Conservation (phyloP, 257 asterid genomes). For the Lycium barbarum region DNA sequence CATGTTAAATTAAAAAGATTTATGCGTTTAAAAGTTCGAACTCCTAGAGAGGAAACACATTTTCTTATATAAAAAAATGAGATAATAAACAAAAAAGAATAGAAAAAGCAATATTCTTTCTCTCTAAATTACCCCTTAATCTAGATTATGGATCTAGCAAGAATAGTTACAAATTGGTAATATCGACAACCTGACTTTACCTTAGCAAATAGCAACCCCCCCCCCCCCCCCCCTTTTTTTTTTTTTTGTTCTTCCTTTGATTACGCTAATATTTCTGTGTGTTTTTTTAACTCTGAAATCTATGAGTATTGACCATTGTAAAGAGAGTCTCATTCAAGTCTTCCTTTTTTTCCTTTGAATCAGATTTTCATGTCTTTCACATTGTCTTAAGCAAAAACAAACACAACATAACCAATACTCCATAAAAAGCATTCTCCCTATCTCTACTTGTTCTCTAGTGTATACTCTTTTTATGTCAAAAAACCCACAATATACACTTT, state of each 20-base stretch:
- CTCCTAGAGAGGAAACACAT: neutral
- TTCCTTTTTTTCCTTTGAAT: neutral
- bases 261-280: neutral
- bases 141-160: constrained; percentile 16
- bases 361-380: constrained; percentile 37
- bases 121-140: constrained; percentile 1
- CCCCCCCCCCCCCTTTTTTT: too few relatives aligned
- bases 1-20: too few relatives aligned
- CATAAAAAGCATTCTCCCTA: neutral
- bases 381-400: constrained; percentile 33
- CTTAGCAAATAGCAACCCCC: neutral
- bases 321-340: constrained; percentile 26
- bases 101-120: neutral
- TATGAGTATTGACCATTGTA: constrained; percentile 24
- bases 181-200: constrained; percentile 3
- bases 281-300: constrained; percentile 24
- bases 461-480: constrained; percentile 29
- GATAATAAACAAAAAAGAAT: neutral
- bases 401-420: constrained; percentile 20
- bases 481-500: constrained; percentile 23
- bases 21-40: neutral
- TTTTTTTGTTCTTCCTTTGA: neutral
- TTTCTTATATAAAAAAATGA: neutral
- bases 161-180: constrained; percentile 9
- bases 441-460: neutral